Base-by-base conservation (phyloP, 352 stramenopile genomes). In the Globisporangium irregulare region DNA sequence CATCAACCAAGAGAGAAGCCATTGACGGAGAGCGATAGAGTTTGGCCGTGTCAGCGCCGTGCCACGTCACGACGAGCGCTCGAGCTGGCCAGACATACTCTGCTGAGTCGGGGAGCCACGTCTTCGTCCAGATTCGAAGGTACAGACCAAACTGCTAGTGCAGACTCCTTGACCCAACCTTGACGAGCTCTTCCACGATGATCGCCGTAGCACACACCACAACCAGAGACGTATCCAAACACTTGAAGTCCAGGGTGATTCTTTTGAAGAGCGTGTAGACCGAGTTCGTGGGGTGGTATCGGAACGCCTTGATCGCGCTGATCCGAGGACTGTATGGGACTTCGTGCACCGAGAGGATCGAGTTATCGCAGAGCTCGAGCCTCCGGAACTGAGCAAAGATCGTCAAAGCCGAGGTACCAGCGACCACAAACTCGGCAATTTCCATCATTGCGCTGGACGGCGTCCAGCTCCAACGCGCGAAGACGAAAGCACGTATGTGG, bases 381-480 rank as follows among this genome's bases (percentile, higher is more conserved):
- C 14, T 27, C 25, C 57, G 43, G 15, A 50, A 61, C 65, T 70
- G 50, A 1, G 58, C 57, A 22, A 73, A 32, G 18, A 57, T 69
- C n/a, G 59, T 58, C 20, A 71, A 22, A 25, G 14, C 20, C 1
- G 70, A 71, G 8, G 73, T 46, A 9, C 69, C 54, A 6, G n/a
- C 70, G 38, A 79, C 14, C 3, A 63, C 60, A 29, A 74, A 75
- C 51, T 76, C 70, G 3, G 66, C 59, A 2, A 72, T 55, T 0
- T 66, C 73, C 1, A 36, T 24, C 24, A 76, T 54, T 0, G 69
- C 69, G 27, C 56, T 59, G 0, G 29, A 48, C 4, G 73, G 56
- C 38, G 59, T 58, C 70, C 73, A 41, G 29, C 36, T 43, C 12
- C 36, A 55, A 0, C 54, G 53, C 0, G 61, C 60, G 0, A 36